Evolutionary conservation across 768 basidiomycete genomes (phyloP), one percentile per base, ranked within the genome.

Genomic region (Tylopilus sp.): DNA sequence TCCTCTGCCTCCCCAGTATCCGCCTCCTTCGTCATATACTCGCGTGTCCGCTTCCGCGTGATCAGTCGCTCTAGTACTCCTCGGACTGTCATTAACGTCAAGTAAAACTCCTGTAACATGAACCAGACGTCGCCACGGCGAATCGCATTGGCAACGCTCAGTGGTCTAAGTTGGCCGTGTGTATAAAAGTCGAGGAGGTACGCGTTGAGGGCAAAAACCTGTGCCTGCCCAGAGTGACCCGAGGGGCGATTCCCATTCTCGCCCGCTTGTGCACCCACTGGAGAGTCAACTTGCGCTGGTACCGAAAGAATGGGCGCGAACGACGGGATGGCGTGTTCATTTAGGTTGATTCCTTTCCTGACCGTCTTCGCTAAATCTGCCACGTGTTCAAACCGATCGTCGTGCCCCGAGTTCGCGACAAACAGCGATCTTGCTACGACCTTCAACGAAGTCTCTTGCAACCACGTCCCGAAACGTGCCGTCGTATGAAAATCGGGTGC

Each of bases 151-250:
- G 81, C 80, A 0, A 55, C 55, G 11, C 69, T 71, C 30, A 86
- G 63, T 2, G 79, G 70, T 2, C 66, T 60, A 7, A 71, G 68
- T 59, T 83, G 82, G 0, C 86, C 87, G 51, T 88, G 87, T 1
- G 63, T 75, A 60, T 78, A 86, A 66, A 86, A 89, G 59, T 89
- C 87, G 40, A 79, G 68, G 15, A 88, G 63, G 58, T 86, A 86
- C 0, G 82, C 85, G 52, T 88, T 87, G 40, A 86, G 71, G 9
- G 67, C 68, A 40, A 67, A 66, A 6, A 33, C 9, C 15, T n/a
- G 25, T 6, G 15, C 4, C 4, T 46, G 21, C 1, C 15, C 36
- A 23, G 33, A 42, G 6, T 31, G 22, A 4, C 40, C 36, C 1
- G 50, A 47, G 21, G 10, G 18, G 21, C 38, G 36, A 12, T 53